A percentile compares a stretch with the other conserved stretches of the same genome.
Conservation (phyloP, 257 asterid genomes). For the Salvia rosmarinus region DNA sequence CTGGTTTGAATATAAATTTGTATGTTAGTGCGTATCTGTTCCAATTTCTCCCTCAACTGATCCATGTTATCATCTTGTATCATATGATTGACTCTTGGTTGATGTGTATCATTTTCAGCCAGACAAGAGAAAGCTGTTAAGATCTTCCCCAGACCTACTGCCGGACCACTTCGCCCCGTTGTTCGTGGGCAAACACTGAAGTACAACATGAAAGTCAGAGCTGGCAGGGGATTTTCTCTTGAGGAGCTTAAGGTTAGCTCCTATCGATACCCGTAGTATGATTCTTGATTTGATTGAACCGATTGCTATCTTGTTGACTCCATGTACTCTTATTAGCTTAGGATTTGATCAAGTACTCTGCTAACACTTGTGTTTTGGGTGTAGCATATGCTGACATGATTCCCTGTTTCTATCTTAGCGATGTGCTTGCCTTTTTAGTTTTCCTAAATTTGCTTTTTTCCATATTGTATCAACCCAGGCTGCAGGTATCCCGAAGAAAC, state of each 20-base stretch:
- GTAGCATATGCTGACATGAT: background rate
- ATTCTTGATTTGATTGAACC: background rate
- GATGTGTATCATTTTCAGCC: slow-evolving; percentile 43
- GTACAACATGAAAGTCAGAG: slow-evolving; percentile 85
- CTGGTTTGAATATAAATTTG: background rate
- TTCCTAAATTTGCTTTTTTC: background rate
- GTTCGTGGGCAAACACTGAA: slow-evolving; percentile 80
- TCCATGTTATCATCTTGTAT: background rate
- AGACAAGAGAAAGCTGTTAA: slow-evolving; percentile 80
- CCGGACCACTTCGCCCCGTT: slow-evolving; percentile 77
- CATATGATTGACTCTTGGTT: background rate
- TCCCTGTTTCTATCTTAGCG: background rate
- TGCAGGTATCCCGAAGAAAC: slow-evolving; percentile 73
- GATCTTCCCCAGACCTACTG: slow-evolving; percentile 83
- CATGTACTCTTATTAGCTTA: background rate
- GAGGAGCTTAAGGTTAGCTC: slow-evolving; percentile 75
- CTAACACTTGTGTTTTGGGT: background rate
- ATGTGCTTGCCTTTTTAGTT: background rate
- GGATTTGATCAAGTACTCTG: background rate
- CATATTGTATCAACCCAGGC: slow-evolving; percentile 43
- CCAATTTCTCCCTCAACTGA: background rate
- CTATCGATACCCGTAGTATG: background rate
- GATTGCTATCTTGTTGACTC: too few relatives aligned
- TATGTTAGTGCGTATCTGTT: background rate
- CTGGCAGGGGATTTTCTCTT: slow-evolving; percentile 81